A percentile compares a stretch with the other conserved stretches of the same genome.
Conservation (phyloP, 73 alveolate genomes). For the Paramecium sexaurelia region DNA sequence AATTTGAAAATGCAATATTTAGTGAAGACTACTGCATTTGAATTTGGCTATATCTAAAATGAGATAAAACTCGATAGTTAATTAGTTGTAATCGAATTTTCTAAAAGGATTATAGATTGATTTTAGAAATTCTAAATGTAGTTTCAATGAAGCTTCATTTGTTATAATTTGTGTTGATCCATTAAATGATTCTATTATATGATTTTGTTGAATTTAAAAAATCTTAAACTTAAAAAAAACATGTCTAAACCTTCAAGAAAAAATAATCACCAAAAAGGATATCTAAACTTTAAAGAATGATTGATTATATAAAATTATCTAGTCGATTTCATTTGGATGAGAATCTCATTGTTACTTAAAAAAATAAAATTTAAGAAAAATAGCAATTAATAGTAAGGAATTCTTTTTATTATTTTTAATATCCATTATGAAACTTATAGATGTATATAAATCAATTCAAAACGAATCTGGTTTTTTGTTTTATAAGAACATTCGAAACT, state of each 20-base stretch:
- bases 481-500: neutral
- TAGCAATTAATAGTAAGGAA: neutral
- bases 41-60: neutral
- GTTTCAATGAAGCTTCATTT: neutral
- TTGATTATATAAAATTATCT: neutral
- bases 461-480: neutral
- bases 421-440: neutral
- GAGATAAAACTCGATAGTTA: neutral
- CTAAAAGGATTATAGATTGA: neutral
- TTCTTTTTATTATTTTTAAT: neutral
- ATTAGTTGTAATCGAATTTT: neutral
- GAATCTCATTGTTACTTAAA: neutral
- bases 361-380: neutral
- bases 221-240: no score
- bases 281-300: neutral
- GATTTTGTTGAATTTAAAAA: no score
- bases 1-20: neutral
- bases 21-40: neutral
- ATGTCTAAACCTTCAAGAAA: neutral
- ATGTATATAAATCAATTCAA: neutral
- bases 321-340: neutral
- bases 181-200: no score
- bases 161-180: no score
- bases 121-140: neutral
- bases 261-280: neutral